These are phyloP conservation scores for Mycena galericulata DNA, from an alignment of 768 basidiomycete genomes.

Conservation along the genomic window DNA sequence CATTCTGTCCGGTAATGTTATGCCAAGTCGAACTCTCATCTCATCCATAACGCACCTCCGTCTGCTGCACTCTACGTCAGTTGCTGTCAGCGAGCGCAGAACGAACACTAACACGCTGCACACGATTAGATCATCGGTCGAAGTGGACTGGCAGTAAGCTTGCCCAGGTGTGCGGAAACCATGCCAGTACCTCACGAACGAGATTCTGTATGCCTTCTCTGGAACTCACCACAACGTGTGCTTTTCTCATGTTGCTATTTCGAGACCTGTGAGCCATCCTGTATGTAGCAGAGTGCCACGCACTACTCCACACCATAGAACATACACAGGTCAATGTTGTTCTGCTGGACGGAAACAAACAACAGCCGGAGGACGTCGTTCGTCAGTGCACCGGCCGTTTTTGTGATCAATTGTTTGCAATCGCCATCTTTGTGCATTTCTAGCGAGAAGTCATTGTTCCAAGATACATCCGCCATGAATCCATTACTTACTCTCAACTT, in stretches of 20 bases:
- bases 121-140: conserved; percentile 2
- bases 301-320: background rate
- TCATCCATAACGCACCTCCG: conserved; percentile 2
- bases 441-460: background rate
- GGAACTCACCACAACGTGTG: background rate
- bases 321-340: conserved; percentile 3
- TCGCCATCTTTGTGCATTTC: conserved; percentile 6
- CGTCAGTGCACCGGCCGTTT: background rate
- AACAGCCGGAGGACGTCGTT: conserved; percentile 3
- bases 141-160: conserved; percentile 2
- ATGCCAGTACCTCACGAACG: background rate
- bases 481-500: background rate
- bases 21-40: background rate
- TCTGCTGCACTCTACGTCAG: background rate
- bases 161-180: conserved; percentile 16
- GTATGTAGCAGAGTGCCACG: conserved; percentile 1
- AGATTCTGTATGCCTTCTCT: background rate
- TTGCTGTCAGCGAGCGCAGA: background rate
- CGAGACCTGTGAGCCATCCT: background rate
- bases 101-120: background rate
- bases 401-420: conserved; percentile 1
- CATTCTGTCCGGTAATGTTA: conserved; percentile 7
- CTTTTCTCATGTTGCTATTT: background rate
- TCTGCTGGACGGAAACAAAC: conserved; percentile 16
- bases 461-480: background rate